A percentile compares a stretch with the other conserved stretches of the same genome.
Conservation (phyloP, 2,329 filamentous ascomycete species). For the Fusarium sp. region DNA sequence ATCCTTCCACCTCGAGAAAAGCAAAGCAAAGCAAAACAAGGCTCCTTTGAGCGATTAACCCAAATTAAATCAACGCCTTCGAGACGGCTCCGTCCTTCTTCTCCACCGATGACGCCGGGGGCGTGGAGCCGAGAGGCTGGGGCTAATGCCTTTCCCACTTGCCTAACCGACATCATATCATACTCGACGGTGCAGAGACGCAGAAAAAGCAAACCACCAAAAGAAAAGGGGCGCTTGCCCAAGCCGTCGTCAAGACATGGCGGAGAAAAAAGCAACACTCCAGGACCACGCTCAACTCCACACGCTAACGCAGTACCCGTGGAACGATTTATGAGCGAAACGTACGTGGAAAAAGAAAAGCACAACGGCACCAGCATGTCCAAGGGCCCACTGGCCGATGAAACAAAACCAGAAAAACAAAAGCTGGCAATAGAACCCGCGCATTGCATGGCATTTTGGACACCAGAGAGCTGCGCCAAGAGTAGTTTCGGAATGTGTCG, state of each 20-base stretch:
- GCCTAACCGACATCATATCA: conserved; percentile 18
- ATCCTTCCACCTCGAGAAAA: conserved; percentile 2
- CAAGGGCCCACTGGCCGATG: conserved; percentile 24
- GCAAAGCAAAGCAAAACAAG: too few species aligned
- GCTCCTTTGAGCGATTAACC: conserved; percentile 29
- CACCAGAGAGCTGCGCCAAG: neutral
- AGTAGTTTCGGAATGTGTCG: conserved; percentile 7
- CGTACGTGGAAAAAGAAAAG: conserved; percentile 46
- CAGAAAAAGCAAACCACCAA: conserved; percentile 15
- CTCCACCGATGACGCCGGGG: conserved; percentile 29
- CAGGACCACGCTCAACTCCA: conserved; percentile 20
- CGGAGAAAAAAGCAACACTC: conserved; percentile 37
- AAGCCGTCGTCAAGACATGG: conserved; percentile 24
- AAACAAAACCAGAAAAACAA: conserved; percentile 40
- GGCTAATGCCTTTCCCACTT: neutral
- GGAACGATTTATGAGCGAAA: conserved; percentile 44
- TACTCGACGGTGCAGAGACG: neutral
- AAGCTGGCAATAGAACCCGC: conserved; percentile 16
- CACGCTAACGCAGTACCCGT: conserved; percentile 37
- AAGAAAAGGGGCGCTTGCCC: conserved; percentile 5
- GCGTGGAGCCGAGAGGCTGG: conserved; percentile 26
- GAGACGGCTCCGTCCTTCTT: conserved; percentile 14
- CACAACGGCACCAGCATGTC: conserved; percentile 22
- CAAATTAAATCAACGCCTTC: conserved; percentile 7
- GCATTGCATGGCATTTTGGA: conserved; percentile 1